These are phyloP conservation scores for Nelumbo lutea DNA, from an alignment of 164 flowering plant genomes.

Conservation along the genomic window DNA sequence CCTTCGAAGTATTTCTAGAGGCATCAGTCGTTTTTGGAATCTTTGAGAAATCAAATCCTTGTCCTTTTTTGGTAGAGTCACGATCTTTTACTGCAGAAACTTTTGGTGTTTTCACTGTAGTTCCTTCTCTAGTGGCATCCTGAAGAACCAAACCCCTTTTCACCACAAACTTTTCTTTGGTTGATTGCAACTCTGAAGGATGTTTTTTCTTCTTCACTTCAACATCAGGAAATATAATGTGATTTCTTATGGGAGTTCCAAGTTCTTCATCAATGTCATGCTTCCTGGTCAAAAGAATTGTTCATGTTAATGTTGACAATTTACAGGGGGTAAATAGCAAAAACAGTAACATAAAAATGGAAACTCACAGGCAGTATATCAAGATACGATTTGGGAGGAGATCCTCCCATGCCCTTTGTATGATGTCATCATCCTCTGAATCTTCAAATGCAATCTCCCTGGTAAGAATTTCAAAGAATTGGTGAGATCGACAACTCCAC, in stretches of 20 bases:
- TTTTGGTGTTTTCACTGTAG: slow-evolving; percentile 14
- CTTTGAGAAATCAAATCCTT: slow-evolving; percentile 9
- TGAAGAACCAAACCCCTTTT: slow-evolving; percentile 17
- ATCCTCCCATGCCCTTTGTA: slow-evolving; percentile 72
- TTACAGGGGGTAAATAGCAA: not conserved
- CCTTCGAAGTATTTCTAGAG: slow-evolving; percentile 15
- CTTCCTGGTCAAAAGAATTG: slow-evolving; percentile 34
- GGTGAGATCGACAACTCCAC: not conserved
- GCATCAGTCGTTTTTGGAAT: slow-evolving; percentile 20
- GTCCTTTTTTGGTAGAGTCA: slow-evolving; percentile 8
- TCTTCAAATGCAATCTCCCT: slow-evolving; percentile 52
- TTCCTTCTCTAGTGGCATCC: slow-evolving; percentile 17
- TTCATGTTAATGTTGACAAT: not conserved
- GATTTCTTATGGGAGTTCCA: slow-evolving; percentile 54
- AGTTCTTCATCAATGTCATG: slow-evolving; percentile 45
- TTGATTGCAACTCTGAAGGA: slow-evolving; percentile 8
- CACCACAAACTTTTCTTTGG: slow-evolving; percentile 13
- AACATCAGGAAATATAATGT: slow-evolving; percentile 42
- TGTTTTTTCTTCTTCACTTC: slow-evolving; percentile 18
- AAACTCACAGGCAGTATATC: slow-evolving; percentile 80
- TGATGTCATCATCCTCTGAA: slow-evolving; percentile 23
- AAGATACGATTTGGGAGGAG: slow-evolving; percentile 59
- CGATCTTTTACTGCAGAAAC: not conserved
- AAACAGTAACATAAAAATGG: not conserved
- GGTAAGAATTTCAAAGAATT: slow-evolving; percentile 6